Base-by-base conservation (phyloP, 2,329 filamentous ascomycete species). In the Alternaria incomplexa region DNA sequence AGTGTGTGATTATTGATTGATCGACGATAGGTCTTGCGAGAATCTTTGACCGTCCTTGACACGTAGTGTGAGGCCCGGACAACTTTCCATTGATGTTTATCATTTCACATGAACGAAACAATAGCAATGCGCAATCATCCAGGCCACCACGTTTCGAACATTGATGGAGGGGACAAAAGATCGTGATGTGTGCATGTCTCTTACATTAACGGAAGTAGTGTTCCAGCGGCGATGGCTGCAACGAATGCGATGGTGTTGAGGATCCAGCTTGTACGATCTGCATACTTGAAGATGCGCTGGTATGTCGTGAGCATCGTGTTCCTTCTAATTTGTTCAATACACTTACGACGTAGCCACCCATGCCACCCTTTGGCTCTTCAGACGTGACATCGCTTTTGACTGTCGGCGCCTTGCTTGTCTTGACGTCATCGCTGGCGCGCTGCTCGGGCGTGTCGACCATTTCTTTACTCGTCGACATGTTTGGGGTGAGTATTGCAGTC, bases 131-230 rank as follows among this genome's bases (percentile, higher is more conserved):
- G 26, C n/a, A 50, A 26, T 25, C 6, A 7, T 28, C 25, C 46
- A 48, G n/a, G 46, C 10, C 5, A 46, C 44, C 17, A 22, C 22
- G 4, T 46, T 20, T 8, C 13, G 44, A 23, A 15, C 20, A 22
- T 46, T 12, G 25, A 50, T 50, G 7, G 1, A 25, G 28, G 28
- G 8, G 22, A 4, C 10, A 20, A 50, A 8, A 20, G 20, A 30
- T 20, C 9, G 13, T 20, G 25, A 13, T 47, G 20, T 52, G 28
- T 30, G 22, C 13, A 23, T 23, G 20, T 44, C 12, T 28, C 58
- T 32, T 52, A 61, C 81, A 86, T 85, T 25, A 86, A 66, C 0
- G 85, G 83, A 3, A 85, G 76, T 8, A 82, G 68, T 11, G 81
- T 81, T 48, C 83, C 84, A 7, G 81, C 79, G 8, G 74, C 82